These are phyloP conservation scores for Rubus idaeus DNA, from an alignment of 306 rosid species.

Conservation along the genomic window DNA sequence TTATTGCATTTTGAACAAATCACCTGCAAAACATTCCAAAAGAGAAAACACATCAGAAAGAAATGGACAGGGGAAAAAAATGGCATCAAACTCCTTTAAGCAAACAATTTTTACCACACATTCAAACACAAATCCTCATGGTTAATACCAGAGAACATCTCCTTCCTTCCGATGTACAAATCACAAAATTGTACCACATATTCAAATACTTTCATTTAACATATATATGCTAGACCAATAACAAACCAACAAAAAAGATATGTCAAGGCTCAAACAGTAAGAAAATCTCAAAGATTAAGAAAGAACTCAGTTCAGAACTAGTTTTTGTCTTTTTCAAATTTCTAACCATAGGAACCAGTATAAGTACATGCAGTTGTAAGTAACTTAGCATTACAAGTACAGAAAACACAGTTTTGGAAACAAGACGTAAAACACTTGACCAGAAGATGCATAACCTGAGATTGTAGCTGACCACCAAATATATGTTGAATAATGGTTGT, in stretches of 20 bases:
- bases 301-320: not conserved
- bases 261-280: not conserved
- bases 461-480: slow-evolving; percentile 92
- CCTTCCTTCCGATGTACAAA: not conserved
- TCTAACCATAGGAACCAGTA: not conserved
- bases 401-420: not conserved
- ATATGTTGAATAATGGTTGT: slow-evolving; percentile 92
- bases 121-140: not conserved
- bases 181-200: not conserved
- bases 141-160: not conserved
- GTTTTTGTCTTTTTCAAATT: not conserved
- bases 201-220: too few relatives aligned
- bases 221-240: not conserved
- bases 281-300: too few relatives aligned
- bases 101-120: not conserved
- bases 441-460: slow-evolving; percentile 66
- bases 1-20: slow-evolving; percentile 76
- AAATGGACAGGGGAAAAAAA: not conserved
- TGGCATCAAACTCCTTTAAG: not conserved
- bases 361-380: not conserved
- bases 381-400: not conserved
- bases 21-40: slow-evolving; percentile 49
- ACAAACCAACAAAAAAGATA: not conserved
- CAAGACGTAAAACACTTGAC: not conserved
- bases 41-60: not conserved